Evolutionary conservation across 2,329 filamentous ascomycete genomes (phyloP), one percentile per base, ranked within the genome.

Genomic region (Diaporthe sp.): DNA sequence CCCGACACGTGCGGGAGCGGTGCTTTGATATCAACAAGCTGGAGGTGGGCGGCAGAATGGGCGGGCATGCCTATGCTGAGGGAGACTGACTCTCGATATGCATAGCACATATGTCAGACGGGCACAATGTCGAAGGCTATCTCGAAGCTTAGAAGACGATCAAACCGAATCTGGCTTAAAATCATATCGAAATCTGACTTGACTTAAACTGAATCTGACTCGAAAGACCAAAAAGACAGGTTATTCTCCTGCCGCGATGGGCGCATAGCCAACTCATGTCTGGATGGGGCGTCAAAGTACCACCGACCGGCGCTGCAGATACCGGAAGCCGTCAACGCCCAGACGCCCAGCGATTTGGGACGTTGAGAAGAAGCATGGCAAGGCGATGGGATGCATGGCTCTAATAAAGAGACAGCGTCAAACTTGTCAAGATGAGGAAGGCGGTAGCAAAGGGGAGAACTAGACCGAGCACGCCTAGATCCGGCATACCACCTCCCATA

Each of bases 381-480:
- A 28, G 64, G 22, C 33, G 45, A 52, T 38, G 22, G n/a, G 45
- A 52, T 38, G 64, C 64, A 67, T 30, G 64, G 45, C 52, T 52
- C 19, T 52, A 19, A 52, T 15, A 52, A 52, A 50, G 38, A 38
- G 30, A 54, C 33, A 35, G 64, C 47, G 64, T 28, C 64, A 40
- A 38, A 40, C 64, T 68, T 54, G 64, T 68, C 47, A 28, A 54
- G 45, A 68, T 54, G 64, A 68, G 64, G 64, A 54, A 68, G 64
- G 64, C 64, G 64, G 64, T 68, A 68, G n/a, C n/a, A 54, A 68
- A 54, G 33, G 47, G 8, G 33, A 68, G 15, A 30, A 68, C 33
- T 68, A 68, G 64, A 68, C 64, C 47, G 40, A 40, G 64, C 64
- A 35, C 64, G 47, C 64, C 64, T 68, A 68, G 64, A 52, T 38